Evolutionary conservation across 805 yeast genomes (phyloP).

Genomic region (Blastobotrys attinorum): DNA sequence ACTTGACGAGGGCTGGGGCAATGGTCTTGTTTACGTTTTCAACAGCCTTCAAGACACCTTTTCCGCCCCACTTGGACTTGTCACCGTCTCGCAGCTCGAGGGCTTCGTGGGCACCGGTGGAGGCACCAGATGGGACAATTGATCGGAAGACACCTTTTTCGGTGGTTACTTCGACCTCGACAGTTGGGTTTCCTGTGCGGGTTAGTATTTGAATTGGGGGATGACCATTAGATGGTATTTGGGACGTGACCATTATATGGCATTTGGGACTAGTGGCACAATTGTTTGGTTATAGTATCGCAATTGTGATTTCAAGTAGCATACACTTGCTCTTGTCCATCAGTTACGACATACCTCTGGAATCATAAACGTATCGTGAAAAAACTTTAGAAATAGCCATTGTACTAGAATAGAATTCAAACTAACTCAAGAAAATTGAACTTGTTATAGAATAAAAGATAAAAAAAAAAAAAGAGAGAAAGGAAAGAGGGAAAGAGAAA

Average conservation of each 20-base stretch:
- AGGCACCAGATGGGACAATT: constrained; percentile 99
- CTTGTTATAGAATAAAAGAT: constrained; percentile 6
- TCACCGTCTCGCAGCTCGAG: constrained; percentile 97
- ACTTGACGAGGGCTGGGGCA: constrained; percentile 87
- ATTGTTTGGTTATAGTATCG: background rate
- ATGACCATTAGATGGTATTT: background rate
- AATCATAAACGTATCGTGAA: constrained; percentile 98
- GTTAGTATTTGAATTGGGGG: too few relatives aligned
- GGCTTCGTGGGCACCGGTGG: constrained; percentile 99
- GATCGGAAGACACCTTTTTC: constrained; percentile 91
- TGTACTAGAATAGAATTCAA: too few relatives aligned
- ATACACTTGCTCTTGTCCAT: background rate
- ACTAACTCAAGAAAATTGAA: too few relatives aligned
- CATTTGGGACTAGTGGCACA: background rate
- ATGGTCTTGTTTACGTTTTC: constrained; percentile 89
- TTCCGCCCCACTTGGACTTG: constrained; percentile 96
- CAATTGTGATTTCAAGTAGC: background rate
- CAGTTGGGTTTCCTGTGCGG: constrained; percentile 78
- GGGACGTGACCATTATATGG: too few relatives aligned
- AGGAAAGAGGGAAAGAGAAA: constrained; percentile 1
- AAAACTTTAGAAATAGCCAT: constrained; percentile 84
- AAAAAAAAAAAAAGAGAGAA: constrained; percentile 4
- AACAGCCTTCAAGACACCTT: constrained; percentile 97
- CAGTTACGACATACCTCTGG: constrained; percentile 60
- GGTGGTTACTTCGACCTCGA: constrained; percentile 94